Conservation (phyloP, 352 stramenopile species). For the Phytopythium helicoides region DNA sequence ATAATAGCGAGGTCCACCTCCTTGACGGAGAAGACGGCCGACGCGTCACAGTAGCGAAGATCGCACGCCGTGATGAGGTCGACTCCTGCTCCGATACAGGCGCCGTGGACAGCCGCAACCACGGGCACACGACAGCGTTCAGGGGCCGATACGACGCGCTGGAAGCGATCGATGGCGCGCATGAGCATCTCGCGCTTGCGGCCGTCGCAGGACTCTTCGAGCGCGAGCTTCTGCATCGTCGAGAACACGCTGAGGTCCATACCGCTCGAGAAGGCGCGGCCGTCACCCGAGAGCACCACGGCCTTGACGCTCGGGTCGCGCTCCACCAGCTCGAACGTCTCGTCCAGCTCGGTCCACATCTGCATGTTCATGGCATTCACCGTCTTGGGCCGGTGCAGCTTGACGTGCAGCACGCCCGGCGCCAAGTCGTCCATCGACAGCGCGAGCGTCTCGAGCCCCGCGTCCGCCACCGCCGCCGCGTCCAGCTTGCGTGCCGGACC, state of each 20-base stretch:
- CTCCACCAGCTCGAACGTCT: conserved; percentile 70
- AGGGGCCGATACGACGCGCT: conserved; percentile 79
- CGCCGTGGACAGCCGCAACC: conserved; percentile 75
- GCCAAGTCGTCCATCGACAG: conserved; percentile 26
- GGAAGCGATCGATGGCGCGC: conserved; percentile 77
- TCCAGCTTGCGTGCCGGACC: conserved; percentile 34
- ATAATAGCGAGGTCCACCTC: conserved; percentile 89
- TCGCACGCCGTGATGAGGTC: conserved; percentile 89
- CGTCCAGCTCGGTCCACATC: conserved; percentile 82
- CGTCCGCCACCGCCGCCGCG: conserved; percentile 11
- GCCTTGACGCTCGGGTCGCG: conserved; percentile 61
- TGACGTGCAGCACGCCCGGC: conserved; percentile 69
- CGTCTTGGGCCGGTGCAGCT: conserved; percentile 78
- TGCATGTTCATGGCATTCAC: conserved; percentile 90
- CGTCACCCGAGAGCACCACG: conserved; percentile 77
- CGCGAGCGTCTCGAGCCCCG: conserved; percentile 60
- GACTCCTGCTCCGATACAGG: conserved; percentile 82
- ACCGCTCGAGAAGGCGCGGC: conserved; percentile 81
- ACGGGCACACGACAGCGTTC: conserved; percentile 85
- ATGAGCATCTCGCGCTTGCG: conserved; percentile 82
- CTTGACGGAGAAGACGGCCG: conserved; percentile 82
- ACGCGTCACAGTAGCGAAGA: conserved; percentile 81
- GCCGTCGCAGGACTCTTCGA: conserved; percentile 62
- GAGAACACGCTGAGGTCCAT: conserved; percentile 90
- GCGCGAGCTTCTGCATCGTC: conserved; percentile 64